These are phyloP conservation scores for Coniella lustricola DNA, from an alignment of 2,329 filamentous ascomycete species.

Conservation along the genomic window DNA sequence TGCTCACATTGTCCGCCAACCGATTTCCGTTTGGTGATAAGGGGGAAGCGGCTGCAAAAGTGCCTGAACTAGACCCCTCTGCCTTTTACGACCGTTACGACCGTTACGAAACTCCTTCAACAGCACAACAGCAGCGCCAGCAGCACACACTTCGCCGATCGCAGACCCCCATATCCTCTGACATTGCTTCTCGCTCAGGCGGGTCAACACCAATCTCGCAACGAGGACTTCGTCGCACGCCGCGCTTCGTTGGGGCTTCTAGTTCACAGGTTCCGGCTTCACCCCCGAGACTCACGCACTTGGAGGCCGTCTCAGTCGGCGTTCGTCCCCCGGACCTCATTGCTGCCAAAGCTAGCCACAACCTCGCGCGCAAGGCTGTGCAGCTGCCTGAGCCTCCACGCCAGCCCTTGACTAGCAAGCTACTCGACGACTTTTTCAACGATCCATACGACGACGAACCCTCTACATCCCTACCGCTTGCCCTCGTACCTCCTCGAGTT, in stretches of 20 bases:
- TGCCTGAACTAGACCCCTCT: slow-evolving; percentile 35
- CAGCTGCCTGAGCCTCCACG: slow-evolving; percentile 4
- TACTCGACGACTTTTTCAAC: slow-evolving; percentile 41
- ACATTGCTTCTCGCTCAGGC: slow-evolving; percentile 17
- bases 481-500: slow-evolving; percentile 23
- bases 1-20: slow-evolving; percentile 42
- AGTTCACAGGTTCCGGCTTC: slow-evolving; percentile 29
- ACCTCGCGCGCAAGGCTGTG: neutral
- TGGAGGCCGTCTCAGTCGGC: slow-evolving; percentile 41
- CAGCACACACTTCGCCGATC: slow-evolving; percentile 32
- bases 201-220: slow-evolving; percentile 41
- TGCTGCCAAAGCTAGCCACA: slow-evolving; percentile 24
- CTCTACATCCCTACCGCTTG: slow-evolving; percentile 26
- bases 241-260: slow-evolving; percentile 41
- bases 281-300: slow-evolving; percentile 24
- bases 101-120: slow-evolving; percentile 39
- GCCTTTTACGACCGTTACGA: slow-evolving; percentile 49
- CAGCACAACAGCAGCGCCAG: slow-evolving; percentile 31
- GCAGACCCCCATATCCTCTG: slow-evolving; percentile 24
- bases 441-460: slow-evolving; percentile 34
- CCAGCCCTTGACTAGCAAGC: slow-evolving; percentile 27
- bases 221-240: slow-evolving; percentile 43
- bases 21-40: slow-evolving; percentile 28
- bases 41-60: slow-evolving; percentile 33
- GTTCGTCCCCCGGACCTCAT: slow-evolving; percentile 37